phyloP scores from a whole-genome alignment of 2,329 filamentous ascomycete species.

The Phialophora verrucosa region DNA sequence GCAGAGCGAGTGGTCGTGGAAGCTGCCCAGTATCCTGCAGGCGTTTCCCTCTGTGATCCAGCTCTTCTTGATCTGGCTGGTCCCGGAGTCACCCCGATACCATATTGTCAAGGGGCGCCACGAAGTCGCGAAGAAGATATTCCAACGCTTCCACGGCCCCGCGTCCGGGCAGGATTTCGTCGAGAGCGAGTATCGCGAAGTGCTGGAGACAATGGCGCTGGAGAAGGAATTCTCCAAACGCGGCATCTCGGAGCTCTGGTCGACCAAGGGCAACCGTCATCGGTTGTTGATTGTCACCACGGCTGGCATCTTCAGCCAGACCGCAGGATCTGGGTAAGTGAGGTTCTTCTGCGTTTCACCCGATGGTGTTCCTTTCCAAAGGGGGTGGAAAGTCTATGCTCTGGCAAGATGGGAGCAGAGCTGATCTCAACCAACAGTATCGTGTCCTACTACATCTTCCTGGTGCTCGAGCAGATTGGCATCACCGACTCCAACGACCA shows the following conservation, averaged over 20 bases:
- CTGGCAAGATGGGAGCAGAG: not conserved
- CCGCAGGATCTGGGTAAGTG: slow-evolving; percentile 15
- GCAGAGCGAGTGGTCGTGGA: slow-evolving; percentile 59
- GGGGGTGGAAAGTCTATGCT: not conserved
- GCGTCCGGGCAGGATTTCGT: slow-evolving; percentile 36
- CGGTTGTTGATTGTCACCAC: slow-evolving; percentile 24
- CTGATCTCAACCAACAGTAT: slow-evolving; percentile 24
- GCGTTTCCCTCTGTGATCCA: slow-evolving; percentile 63
- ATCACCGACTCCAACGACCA: slow-evolving; percentile 57
- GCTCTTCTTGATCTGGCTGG: slow-evolving; percentile 62
- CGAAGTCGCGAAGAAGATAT: slow-evolving; percentile 40
- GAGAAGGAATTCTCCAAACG: slow-evolving; percentile 20
- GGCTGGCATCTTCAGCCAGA: slow-evolving; percentile 21
- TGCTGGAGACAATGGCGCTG: slow-evolving; percentile 18
- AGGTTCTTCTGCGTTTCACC: not conserved
- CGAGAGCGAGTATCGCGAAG: slow-evolving; percentile 19
- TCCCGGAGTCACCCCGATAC: slow-evolving; percentile 71
- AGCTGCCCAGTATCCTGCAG: slow-evolving; percentile 70
- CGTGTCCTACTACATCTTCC: slow-evolving; percentile 46
- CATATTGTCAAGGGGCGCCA: slow-evolving; percentile 48
- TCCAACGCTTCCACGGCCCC: slow-evolving; percentile 49
- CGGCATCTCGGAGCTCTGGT: slow-evolving; percentile 18
- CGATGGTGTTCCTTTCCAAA: not conserved
- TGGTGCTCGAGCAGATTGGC: slow-evolving; percentile 57
- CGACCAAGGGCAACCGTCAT: slow-evolving; percentile 23